Evolutionary conservation across 345 rosid genomes (phyloP), one percentile per base, ranked within the genome.

Genomic region (Corchorus capsularis): DNA sequence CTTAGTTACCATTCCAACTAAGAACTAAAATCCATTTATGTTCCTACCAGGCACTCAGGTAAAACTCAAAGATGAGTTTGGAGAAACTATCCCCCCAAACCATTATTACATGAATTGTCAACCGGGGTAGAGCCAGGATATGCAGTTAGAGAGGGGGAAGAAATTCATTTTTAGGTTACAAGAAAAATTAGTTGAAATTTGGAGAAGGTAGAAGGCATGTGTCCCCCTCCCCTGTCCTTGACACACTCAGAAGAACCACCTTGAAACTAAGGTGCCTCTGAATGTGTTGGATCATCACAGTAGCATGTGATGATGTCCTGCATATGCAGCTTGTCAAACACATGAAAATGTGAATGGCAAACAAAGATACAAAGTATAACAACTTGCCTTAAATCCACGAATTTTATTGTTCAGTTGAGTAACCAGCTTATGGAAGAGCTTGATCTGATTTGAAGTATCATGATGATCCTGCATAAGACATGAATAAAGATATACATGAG

Each of bases 341-440:
- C 71, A 55, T 71, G 52, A 55, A 70, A 55, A 37, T 20, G 60
- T 34, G 56, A 35, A 35, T 35, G n/a, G 16, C 52, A 53, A 50
- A 37, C 63, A 47, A n/a, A 54, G 15, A 27, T 9, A 16, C 14
- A 17, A 27, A 22, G 39, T 17, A 35, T 71, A 57, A 53, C 13
- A 27, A 63, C 78, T 47, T 72, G 83, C 94, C 89, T 86, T 77
- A 60, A n/a, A 75, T 65, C 93, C 91, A 34, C 73, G 82, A 71
- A 89, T 80, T 77, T 85, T 69, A 27, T 79, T 60, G 82, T 89
- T 91, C 52, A 89, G 74, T 32, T 56, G 79, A 16, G 78, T 81
- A 49, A 89, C 95, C 32, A 86, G 83, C 77, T 82, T 83, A 32
- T 85, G 91, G 80, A 89, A 87, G 72, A 89, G 83, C 20, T 55